Evolutionary conservation across 1,284 basidiomycete species (phyloP), one percentile per base, ranked within the genome.

Genomic region (Coriolopsis trogii): DNA sequence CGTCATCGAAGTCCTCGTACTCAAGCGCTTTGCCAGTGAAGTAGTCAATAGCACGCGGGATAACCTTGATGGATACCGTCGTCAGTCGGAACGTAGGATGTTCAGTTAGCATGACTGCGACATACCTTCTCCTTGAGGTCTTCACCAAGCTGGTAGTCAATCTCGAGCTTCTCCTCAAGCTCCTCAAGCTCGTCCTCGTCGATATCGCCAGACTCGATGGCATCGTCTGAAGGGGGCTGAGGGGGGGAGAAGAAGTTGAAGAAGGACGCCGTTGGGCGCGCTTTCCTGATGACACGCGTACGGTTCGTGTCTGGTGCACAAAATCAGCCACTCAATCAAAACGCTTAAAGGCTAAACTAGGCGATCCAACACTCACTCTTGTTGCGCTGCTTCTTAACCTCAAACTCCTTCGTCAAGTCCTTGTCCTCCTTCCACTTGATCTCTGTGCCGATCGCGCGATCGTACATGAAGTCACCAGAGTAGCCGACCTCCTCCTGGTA

Each of bases 301-400:
- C 92, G 89, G 74, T 95, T 95, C 31, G 94, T 96, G 70, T 91
- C 93, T 95, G 62, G n/a, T 23, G 46, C 41, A 31, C 28, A 30
- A n/a, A 38, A 16, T n/a, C 16, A 31, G 50, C 51, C 42, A 51
- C 20, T 36, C 24, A n/a, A 42, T 37, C 47, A 43, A 41, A 53
- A 40, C 53, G 44, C 45, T 44, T 24, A 55, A 28, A 33, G 12
- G 46, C 24, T 43, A 47, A 47, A 20, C 38, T 26, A 43, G 37
- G 40, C 44, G 39, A 59, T 37, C 41, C 16, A 21, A 20, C 20
- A 58, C 85, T 55, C 66, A 95, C 93, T 93, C 82, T 98, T 99
- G 79, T 98, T 98, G 65, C 95, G 81, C 76, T 98, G 96, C 81
- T 98, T 98, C 84, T 98, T 98, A 71, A 98, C 95, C 78, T 98